Evolutionary conservation across 768 basidiomycete genomes (phyloP).

Genomic region (Auricularia sp.): DNA sequence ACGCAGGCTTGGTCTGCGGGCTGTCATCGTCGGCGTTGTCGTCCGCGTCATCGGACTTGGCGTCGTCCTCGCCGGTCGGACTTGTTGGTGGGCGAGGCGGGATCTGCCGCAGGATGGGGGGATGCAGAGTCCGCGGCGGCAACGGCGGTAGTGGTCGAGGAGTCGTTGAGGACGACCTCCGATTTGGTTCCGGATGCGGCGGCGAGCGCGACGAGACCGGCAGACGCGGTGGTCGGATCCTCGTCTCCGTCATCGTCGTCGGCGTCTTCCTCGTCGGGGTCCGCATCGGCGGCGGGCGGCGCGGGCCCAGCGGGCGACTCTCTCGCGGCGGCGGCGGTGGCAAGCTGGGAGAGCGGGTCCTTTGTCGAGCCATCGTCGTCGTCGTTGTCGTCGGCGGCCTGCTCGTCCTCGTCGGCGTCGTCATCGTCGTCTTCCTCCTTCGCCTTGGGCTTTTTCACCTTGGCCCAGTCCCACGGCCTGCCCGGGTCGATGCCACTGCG

Average conservation of each 20-base stretch:
- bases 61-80: constrained; percentile 12
- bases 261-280: constrained; percentile 9
- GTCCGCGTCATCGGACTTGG: constrained; percentile 3
- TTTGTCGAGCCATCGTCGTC: constrained; percentile 19
- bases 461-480: constrained; percentile 1
- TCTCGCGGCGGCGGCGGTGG: not conserved
- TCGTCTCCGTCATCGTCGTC: constrained; percentile 7
- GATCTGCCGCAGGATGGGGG: constrained; percentile 29
- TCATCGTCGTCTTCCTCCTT: constrained; percentile 17
- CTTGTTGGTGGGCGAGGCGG: constrained; percentile 14
- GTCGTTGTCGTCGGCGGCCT: constrained; percentile 17
- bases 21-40: not conserved
- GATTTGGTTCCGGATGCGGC: constrained; percentile 8
- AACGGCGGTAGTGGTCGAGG: constrained; percentile 19
- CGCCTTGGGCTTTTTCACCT: constrained; percentile 8
- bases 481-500: constrained; percentile 16
- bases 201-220: not conserved
- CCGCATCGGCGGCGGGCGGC: not conserved
- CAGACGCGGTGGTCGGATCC: constrained; percentile 3
- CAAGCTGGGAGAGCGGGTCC: not conserved
- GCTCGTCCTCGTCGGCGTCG: constrained; percentile 13
- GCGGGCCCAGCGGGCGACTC: not conserved
- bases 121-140: constrained; percentile 32
- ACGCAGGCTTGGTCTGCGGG: not conserved
- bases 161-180: constrained; percentile 15